Evolutionary conservation across 768 basidiomycete species (phyloP), one percentile per base, ranked within the genome.

Genomic region (Rhizopogon vinicolor): DNA sequence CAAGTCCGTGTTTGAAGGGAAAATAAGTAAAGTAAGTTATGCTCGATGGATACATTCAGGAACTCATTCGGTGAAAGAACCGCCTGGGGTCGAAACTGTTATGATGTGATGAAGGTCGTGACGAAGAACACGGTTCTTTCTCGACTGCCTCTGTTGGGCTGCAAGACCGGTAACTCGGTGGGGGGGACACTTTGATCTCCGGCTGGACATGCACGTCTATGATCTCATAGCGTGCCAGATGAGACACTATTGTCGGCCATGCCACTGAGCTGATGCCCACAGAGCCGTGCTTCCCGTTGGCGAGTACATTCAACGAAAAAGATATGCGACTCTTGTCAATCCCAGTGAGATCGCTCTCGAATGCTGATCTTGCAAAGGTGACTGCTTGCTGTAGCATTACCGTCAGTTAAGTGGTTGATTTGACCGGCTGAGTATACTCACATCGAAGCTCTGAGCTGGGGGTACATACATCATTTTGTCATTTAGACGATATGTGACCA

Each of bases 221-320:
- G 58, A 83, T 68, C 46, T 82, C 78, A 28, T 76, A 79, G 18
- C 75, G 70, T 7, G 74, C 50, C 51, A 84, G 61, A 52, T 72
- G 70, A 1, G 72, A 55, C 10, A 75, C 59, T 5, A 81, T 67
- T 2, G 68, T 68, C 5, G 68, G 57, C 84, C 84, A 85, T 37
- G 75, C 84, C 37, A 67, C 75, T 43, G 70, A 78, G 40, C 74
- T 84, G 62, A 82, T 85, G 53, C 74, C 75, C 40, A 79, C 79
- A 25, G 63, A 67, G 45, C 72, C 63, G 54, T 65, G 58, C 5
- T 69, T 58, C 0, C 70, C 68, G 9, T 71, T 67, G 29, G 73
- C 62, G 2, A 68, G 60, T 4, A 73, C 70, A 22, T 60, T 64
- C 14, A 79, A 63, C 31, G 70, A 72, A 58, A 85, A 79, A 5